Evolutionary conservation across 495 filamentous ascomycete genomes (phyloP).

Genomic region (Parathielavia hyrcaniae): DNA sequence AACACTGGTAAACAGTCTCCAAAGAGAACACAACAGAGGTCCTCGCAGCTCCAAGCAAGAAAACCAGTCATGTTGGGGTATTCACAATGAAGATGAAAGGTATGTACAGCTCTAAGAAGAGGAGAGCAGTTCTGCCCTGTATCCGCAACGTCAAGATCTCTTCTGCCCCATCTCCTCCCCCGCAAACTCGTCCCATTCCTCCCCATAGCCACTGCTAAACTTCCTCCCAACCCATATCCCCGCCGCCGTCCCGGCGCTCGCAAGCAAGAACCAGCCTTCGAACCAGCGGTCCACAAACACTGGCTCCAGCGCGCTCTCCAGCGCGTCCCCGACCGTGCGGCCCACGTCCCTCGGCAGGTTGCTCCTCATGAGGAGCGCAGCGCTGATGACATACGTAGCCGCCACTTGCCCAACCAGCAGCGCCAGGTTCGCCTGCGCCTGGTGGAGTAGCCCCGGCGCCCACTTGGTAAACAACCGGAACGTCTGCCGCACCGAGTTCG

Average conservation of each 20-base stretch:
- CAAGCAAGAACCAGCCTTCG: slow-evolving; percentile 69
- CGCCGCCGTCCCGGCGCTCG: slow-evolving; percentile 53
- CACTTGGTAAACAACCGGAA: slow-evolving; percentile 67
- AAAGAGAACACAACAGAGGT: too few relatives aligned
- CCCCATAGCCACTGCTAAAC: slow-evolving; percentile 43
- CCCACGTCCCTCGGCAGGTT: slow-evolving; percentile 68
- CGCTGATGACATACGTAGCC: slow-evolving; percentile 72
- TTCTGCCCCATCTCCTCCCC: slow-evolving; percentile 66
- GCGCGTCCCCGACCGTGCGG: slow-evolving; percentile 61
- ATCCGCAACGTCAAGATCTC: slow-evolving; percentile 39
- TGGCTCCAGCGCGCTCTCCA: slow-evolving; percentile 62
- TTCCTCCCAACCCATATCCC: slow-evolving; percentile 65
- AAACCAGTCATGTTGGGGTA: too few relatives aligned
- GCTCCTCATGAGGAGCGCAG: slow-evolving; percentile 63
- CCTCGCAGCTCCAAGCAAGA: too few relatives aligned
- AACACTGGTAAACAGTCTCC: too few relatives aligned
- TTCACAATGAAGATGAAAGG: too few relatives aligned
- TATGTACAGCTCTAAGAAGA: too few relatives aligned
- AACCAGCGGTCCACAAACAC: slow-evolving; percentile 81
- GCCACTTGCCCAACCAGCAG: slow-evolving; percentile 68
- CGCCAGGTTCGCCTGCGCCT: slow-evolving; percentile 61
- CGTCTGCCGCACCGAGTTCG: slow-evolving; percentile 69
- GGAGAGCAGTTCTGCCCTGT: too few relatives aligned
- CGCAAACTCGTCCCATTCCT: slow-evolving; percentile 58
- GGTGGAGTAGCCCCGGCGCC: slow-evolving; percentile 55